Evolutionary conservation across 768 basidiomycete genomes (phyloP), one percentile per base, ranked within the genome.

Genomic region (Russula abietina): DNA sequence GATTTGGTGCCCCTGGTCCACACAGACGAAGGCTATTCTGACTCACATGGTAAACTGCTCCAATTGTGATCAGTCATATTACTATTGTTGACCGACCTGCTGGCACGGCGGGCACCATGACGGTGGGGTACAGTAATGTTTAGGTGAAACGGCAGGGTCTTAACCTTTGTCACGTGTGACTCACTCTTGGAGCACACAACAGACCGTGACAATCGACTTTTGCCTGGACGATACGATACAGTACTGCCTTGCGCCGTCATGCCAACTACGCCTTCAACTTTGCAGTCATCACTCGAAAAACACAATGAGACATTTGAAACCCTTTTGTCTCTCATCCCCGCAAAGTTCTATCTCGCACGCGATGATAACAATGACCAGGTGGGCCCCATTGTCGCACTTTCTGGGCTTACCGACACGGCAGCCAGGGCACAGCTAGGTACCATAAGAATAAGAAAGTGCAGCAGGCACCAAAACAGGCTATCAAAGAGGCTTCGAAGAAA

Each of bases 241-340:
- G 28, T 22, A 26, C 17, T 10, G n/a, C 12, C 36, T 36, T 36
- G 43, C n/a, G n/a, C 60, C 22, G 16, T 60, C 17, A 60, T 60
- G 59, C 33, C 59, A 38, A 55, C 76, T 9, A 16, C 51, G 14
- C 24, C 50, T 26, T 45, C 41, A 19, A 74, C 71, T 0, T 79
- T 91, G 19, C 78, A 80, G 50, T 72, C 76, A 10, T 91, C 89
- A 4, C 75, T 98, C 54, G 89, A 93, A 73, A 77, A 77, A 46
- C 93, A 97, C 75, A 97, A 98, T 71, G 83, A 82, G 30, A 83
- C 86, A 0, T 98, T 99, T 69, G 92, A 94, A 70, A 78, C 84
- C 0, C 78, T 98, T 5, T 78, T 97, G 2, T 84, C 80, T 45
- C 82, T 97, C 51, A 97, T 98, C 59, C 96, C 96, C 0, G 81